These are phyloP conservation scores for Carex scoparia DNA, from an alignment of 176 grass and related monocot species.

Conservation along the genomic window DNA sequence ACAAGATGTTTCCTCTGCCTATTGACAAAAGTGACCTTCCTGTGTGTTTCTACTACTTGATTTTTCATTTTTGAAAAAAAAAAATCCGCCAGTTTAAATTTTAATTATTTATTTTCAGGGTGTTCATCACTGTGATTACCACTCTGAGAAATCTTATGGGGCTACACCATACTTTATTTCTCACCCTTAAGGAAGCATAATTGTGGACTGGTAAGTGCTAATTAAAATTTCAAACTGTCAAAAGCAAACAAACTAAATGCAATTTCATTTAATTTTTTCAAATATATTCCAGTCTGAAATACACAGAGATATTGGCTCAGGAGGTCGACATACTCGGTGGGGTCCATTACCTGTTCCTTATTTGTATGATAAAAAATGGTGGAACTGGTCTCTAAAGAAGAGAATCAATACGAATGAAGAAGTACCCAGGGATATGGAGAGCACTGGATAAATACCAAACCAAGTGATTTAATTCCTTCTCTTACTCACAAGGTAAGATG, in stretches of 20 bases:
- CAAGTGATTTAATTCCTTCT: too few relatives aligned
- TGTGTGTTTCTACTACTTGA: constrained; percentile 17
- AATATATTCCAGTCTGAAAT: constrained; percentile 53
- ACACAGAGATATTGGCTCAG: constrained; percentile 37
- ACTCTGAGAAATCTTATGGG: constrained; percentile 57
- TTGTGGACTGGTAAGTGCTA: constrained; percentile 85
- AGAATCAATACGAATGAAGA: too few relatives aligned
- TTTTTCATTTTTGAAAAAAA: neutral
- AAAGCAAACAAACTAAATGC: neutral
- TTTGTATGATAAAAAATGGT: constrained; percentile 33
- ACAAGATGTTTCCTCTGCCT: constrained; percentile 68
- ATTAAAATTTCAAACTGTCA: neutral
- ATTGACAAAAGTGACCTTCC: constrained; percentile 44
- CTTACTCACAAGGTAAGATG: too few relatives aligned
- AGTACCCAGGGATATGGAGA: too few relatives aligned
- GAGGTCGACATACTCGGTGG: constrained; percentile 69
- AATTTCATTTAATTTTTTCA: constrained; percentile 1
- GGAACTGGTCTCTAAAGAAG: too few relatives aligned
- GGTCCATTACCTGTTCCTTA: constrained; percentile 72
- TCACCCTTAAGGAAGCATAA: constrained; percentile 82
- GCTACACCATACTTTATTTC: constrained; percentile 75
- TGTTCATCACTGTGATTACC: constrained; percentile 80
- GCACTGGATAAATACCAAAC: too few relatives aligned
- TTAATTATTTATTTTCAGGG: constrained; percentile 39
- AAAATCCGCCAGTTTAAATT: neutral